Conservation (phyloP, 129 eudicot species). For the Tagetes patula region DNA sequence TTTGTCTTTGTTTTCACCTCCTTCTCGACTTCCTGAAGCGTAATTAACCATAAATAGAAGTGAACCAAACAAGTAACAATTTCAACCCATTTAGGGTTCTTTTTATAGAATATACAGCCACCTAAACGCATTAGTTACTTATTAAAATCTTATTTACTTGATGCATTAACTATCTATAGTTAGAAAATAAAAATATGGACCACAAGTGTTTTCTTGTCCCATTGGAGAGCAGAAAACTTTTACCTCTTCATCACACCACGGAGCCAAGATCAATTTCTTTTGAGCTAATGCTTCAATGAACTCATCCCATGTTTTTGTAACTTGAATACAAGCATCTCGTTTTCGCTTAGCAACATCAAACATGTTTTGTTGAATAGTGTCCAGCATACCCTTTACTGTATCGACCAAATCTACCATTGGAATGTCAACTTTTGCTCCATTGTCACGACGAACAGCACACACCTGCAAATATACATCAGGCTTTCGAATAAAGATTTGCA, state of each 20-base stretch:
- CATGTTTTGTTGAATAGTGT: constrained; percentile 52
- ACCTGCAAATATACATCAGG: constrained; percentile 38
- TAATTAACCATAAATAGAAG: constrained; percentile 20
- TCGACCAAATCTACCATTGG: constrained; percentile 54
- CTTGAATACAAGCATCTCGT: constrained; percentile 67
- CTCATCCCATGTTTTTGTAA: constrained; percentile 67
- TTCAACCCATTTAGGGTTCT: no score
- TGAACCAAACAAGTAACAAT: no score
- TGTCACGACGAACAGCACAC: constrained; percentile 69
- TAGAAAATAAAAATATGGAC: neutral
- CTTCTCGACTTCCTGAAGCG: constrained; percentile 66
- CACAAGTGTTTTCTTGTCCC: neutral
- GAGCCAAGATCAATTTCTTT: constrained; percentile 70
- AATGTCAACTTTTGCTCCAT: constrained; percentile 46
- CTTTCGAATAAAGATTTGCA: no score
- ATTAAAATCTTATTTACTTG: no score
- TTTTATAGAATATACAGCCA: neutral
- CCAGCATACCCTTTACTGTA: constrained; percentile 48
- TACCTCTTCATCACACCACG: constrained; percentile 78
- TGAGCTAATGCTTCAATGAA: constrained; percentile 52
- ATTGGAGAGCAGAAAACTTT: neutral
- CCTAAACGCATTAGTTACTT: neutral
- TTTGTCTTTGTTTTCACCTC: constrained; percentile 60
- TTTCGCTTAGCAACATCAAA: constrained; percentile 62
- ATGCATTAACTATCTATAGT: no score